Base-by-base conservation (phyloP, 1,139 yeast genomes). In the Waltiozyma sp. region DNA sequence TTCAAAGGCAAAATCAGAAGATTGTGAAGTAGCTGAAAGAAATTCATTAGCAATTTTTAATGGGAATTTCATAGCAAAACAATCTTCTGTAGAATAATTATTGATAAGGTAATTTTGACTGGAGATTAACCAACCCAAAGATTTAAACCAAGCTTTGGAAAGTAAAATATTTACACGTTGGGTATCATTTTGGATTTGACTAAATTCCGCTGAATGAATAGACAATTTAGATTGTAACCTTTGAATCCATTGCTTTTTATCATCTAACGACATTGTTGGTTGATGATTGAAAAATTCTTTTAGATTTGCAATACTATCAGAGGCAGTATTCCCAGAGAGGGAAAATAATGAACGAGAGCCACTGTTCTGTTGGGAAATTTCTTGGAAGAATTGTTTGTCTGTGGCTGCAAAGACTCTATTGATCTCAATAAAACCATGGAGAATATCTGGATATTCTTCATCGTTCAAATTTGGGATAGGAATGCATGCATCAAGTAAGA, bases 131-230 rank as follows among this genome's bases (percentile, higher is more conserved):
- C 57, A 53, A 14, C 49, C 54, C 31, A 53, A 43, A 36, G 51
- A 47, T 37, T 53, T 54, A n/a, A 53, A 43, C 55, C 55, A 53
- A 2, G 54, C 46, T 42, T 48, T 53, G n/a, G 57, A 52, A n/a
- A 52, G 36, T 14, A 47, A 37, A 11, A 52, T 50, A 21, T 52
- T 53, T 5, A 52, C 51, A 35, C 46, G 51, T 36, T 53, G 57
- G 3, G 57, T 49, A 37, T 47, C 53, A 19, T 43, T 45, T 11
- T 42, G 37, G 8, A 49, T 45, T 16, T 39, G 36, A 10, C 43
- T 37, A 15, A 39, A 38, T 11, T 46, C 48, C 18, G 44, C 44
- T 14, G 26, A 19, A 16, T 41, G 42, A 13, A 44, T 43, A 9
- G 46, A 48, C 19, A 53, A 40, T 24, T 48, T 53, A 36, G 45